Conservation (phyloP, 257 asterid species). For the Leptodermis oblonga region DNA sequence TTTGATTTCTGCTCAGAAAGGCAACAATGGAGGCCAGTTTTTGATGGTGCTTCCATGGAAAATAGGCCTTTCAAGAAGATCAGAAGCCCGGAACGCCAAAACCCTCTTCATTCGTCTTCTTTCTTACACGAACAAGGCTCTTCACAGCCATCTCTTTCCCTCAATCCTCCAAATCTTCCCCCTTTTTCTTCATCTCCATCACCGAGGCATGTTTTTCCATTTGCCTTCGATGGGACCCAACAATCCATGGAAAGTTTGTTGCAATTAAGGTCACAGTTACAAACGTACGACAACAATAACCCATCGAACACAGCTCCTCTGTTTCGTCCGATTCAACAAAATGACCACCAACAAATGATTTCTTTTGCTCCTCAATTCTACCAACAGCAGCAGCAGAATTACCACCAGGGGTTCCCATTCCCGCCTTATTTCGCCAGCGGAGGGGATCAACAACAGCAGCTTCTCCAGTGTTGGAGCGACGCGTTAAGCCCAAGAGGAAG, state of each 20-base stretch:
- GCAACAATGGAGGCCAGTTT: conserved; percentile 57
- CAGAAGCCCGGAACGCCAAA: conserved; percentile 53
- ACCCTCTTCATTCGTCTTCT: conserved; percentile 22
- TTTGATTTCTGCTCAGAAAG: conserved; percentile 24
- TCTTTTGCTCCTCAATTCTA: conserved; percentile 53
- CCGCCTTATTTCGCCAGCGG: conserved; percentile 71
- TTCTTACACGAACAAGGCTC: conserved; percentile 21
- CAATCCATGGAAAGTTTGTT: conserved; percentile 22
- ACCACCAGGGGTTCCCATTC: conserved; percentile 31
- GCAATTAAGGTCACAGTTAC: conserved; percentile 9
- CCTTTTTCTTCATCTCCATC: conserved; percentile 22
- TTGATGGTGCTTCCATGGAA: conserved; percentile 50
- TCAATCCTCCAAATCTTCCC: conserved; percentile 14
- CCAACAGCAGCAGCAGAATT: conserved; percentile 13
- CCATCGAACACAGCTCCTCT: conserved; percentile 28
- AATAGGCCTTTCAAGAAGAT: conserved; percentile 58
- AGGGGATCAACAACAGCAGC: conserved; percentile 51
- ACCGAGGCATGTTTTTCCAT: conserved; percentile 56
- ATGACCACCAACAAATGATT: conserved; percentile 72
- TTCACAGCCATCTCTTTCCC: conserved; percentile 11
- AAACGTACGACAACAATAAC: neutral
- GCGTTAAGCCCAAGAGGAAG: conserved; percentile 72
- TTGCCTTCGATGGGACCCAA: conserved; percentile 46
- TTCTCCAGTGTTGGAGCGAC: conserved; percentile 69
- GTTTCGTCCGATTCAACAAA: conserved; percentile 30